Evolutionary conservation across 1,139 yeast species (phyloP).

Genomic region (Protomyces inouyei): DNA sequence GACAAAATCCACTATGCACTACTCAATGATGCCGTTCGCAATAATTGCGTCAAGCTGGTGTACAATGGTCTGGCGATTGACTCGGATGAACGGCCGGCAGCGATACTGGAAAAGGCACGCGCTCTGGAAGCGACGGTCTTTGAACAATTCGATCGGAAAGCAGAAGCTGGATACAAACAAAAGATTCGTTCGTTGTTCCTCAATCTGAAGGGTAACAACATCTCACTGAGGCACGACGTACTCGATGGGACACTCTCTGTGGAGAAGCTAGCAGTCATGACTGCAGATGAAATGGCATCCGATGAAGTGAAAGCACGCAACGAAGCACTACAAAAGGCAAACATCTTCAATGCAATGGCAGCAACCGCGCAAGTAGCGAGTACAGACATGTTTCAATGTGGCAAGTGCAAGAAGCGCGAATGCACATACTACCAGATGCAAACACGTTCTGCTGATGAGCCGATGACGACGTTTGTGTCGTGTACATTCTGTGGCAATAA

Average conservation of each 20-base stretch:
- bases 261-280: slow-evolving; percentile 65
- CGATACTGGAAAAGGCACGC: slow-evolving; percentile 61
- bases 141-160: slow-evolving; percentile 45
- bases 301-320: slow-evolving; percentile 77
- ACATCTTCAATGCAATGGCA: slow-evolving; percentile 93
- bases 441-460: slow-evolving; percentile 98
- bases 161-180: slow-evolving; percentile 61
- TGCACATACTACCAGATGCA: slow-evolving; percentile 97
- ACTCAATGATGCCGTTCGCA: slow-evolving; percentile 78
- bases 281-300: slow-evolving; percentile 92
- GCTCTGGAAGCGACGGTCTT: slow-evolving; percentile 71
- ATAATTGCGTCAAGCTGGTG: slow-evolving; percentile 74
- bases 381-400: slow-evolving; percentile 94
- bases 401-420: slow-evolving; percentile 94
- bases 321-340: slow-evolving; percentile 78
- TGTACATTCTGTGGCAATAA: slow-evolving; percentile 71
- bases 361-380: slow-evolving; percentile 96
- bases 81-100: slow-evolving; percentile 51
- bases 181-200: slow-evolving; percentile 77
- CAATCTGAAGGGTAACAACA: slow-evolving; percentile 85
- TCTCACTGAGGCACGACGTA: slow-evolving; percentile 68
- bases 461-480: slow-evolving; percentile 89
- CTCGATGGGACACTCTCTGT: slow-evolving; percentile 62
- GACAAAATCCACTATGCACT: slow-evolving; percentile 49
- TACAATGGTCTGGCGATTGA: slow-evolving; percentile 88